phyloP scores from a whole-genome alignment of 768 basidiomycete species.

The Mycena kentingensis region DNA sequence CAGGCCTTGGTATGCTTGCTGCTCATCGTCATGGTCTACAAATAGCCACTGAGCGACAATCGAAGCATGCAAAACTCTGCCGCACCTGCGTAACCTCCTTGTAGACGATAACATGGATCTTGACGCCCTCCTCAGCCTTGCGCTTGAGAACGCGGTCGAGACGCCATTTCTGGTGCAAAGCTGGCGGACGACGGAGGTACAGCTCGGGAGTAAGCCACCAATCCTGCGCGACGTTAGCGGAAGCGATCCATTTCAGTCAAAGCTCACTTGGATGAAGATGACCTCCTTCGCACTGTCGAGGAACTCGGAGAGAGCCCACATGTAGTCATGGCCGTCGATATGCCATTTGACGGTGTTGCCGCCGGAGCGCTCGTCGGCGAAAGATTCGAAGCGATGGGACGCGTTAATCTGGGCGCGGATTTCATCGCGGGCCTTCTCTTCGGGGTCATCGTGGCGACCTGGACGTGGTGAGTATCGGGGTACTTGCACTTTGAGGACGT shows the following conservation, averaged over 20 bases:
- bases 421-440: conserved; percentile 71
- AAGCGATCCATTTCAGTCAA: not conserved
- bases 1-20: conserved; percentile 87
- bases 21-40: conserved; percentile 88
- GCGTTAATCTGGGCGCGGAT: conserved; percentile 74
- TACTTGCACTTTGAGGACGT: conserved; percentile 13
- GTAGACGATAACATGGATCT: conserved; percentile 89
- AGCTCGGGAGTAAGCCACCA: conserved; percentile 97
- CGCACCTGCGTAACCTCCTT: conserved; percentile 96
- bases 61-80: too few relatives aligned
- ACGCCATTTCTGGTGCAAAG: conserved; percentile 82
- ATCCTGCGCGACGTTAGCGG: conserved; percentile 44
- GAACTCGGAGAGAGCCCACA: conserved; percentile 92
- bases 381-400: conserved; percentile 82
- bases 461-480: not conserved
- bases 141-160: conserved; percentile 82
- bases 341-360: conserved; percentile 93
- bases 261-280: conserved; percentile 71
- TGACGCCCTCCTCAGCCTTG: conserved; percentile 92
- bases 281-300: conserved; percentile 78
- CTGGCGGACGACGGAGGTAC: conserved; percentile 91
- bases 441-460: conserved; percentile 75
- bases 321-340: conserved; percentile 94
- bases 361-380: conserved; percentile 68
- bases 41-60: too few relatives aligned